Evolutionary conservation across 2,329 filamentous ascomycete genomes (phyloP).

Genomic region (Fusarium verticillioides): DNA sequence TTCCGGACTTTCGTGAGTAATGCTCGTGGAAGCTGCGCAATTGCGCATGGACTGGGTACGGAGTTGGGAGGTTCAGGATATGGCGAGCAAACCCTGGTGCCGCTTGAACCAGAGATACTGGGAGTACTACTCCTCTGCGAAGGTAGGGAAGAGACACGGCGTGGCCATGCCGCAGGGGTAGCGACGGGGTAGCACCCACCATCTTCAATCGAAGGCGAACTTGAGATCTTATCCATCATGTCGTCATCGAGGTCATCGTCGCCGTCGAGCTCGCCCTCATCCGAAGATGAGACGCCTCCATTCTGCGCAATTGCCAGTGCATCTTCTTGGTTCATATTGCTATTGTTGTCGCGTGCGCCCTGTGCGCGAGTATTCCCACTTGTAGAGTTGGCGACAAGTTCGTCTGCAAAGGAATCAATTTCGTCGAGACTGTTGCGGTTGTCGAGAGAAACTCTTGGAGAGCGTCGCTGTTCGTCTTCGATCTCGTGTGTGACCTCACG

Average conservation of each 20-base stretch:
- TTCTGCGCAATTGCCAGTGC: slow-evolving; percentile 70
- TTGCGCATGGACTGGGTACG: slow-evolving; percentile 35
- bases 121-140: slow-evolving; percentile 49
- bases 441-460: slow-evolving; percentile 68
- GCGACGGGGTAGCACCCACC: slow-evolving; percentile 76
- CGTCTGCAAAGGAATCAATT: slow-evolving; percentile 59
- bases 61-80: slow-evolving; percentile 54
- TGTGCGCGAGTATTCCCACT: slow-evolving; percentile 36
- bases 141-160: slow-evolving; percentile 57
- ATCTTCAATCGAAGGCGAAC: slow-evolving; percentile 98
- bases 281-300: slow-evolving; percentile 63
- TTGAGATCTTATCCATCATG: slow-evolving; percentile 98
- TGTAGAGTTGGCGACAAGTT: slow-evolving; percentile 54
- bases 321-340: slow-evolving; percentile 62
- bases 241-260: slow-evolving; percentile 85
- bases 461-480: slow-evolving; percentile 75
- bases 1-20: slow-evolving; percentile 36
- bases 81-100: slow-evolving; percentile 50
- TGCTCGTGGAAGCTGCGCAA: slow-evolving; percentile 30
- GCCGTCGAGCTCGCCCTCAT: slow-evolving; percentile 74
- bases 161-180: slow-evolving; percentile 55
- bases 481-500: slow-evolving; percentile 82
- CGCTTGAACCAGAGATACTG: slow-evolving; percentile 37
- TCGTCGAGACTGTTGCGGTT: slow-evolving; percentile 56
- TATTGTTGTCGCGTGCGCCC: slow-evolving; percentile 32